Conservation (phyloP, 345 rosid species). For the Dovyalis caffra region DNA sequence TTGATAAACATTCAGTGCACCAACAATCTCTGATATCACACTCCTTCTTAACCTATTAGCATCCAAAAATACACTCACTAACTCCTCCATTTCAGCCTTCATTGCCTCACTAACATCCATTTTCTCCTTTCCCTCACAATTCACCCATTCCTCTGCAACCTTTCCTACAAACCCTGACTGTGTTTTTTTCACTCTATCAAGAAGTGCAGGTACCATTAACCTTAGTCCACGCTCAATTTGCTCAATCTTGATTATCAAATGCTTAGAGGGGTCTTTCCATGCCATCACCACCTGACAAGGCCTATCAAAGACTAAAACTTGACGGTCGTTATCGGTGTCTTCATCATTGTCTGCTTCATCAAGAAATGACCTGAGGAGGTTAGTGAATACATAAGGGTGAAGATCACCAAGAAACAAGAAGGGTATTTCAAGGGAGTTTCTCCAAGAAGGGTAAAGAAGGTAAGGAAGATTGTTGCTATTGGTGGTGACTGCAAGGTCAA, state of each 20-base stretch:
- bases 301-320: neutral
- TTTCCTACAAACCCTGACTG: constrained; percentile 47
- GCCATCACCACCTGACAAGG: constrained; percentile 51
- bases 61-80: constrained; percentile 58
- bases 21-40: constrained; percentile 63
- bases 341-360: constrained; percentile 34
- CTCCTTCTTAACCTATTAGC: constrained; percentile 73
- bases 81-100: constrained; percentile 63
- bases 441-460: constrained; percentile 77
- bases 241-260: constrained; percentile 43
- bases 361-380: constrained; percentile 66
- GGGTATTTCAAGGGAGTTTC: constrained; percentile 63
- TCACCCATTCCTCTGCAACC: constrained; percentile 47
- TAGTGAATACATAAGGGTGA: constrained; percentile 80
- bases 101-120: constrained; percentile 38
- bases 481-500: constrained; percentile 59
- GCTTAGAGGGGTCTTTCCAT: constrained; percentile 57
- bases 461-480: constrained; percentile 45
- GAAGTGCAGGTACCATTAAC: constrained; percentile 68
- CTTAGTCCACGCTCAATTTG: constrained; percentile 81
- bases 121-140: constrained; percentile 19
- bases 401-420: constrained; percentile 87
- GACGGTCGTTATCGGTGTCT: neutral
- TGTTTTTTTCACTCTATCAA: constrained; percentile 44
- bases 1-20: constrained; percentile 51